Evolutionary conservation across 2,329 filamentous ascomycete genomes (phyloP).

Genomic region (Pseudopithomyces chartarum): DNA sequence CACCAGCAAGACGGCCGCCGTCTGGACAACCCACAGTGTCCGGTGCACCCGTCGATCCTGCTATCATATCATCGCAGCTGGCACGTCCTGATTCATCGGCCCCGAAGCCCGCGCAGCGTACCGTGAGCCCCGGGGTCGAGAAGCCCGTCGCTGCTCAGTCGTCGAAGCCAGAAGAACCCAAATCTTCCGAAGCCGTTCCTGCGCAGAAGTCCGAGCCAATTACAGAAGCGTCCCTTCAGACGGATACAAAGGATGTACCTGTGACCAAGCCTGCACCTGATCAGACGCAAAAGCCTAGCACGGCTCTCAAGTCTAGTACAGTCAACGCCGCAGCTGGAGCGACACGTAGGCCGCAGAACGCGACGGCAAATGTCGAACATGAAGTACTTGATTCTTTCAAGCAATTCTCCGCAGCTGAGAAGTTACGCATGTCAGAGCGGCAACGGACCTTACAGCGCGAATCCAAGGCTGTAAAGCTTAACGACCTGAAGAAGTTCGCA

Average conservation of each 20-base stretch:
- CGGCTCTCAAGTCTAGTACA: constrained; percentile 29
- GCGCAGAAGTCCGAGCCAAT: constrained; percentile 18
- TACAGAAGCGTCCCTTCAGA: constrained; percentile 22
- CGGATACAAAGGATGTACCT: constrained; percentile 23
- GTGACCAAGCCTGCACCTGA: constrained; percentile 27
- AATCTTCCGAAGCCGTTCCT: constrained; percentile 17
- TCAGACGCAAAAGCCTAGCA: constrained; percentile 34
- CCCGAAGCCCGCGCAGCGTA: constrained; percentile 28
- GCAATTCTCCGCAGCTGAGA: constrained; percentile 66
- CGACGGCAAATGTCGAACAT: constrained; percentile 64
- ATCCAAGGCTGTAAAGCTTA: constrained; percentile 91
- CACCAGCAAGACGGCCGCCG: constrained; percentile 83
- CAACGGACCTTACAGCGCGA: constrained; percentile 60
- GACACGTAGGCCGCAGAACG: constrained; percentile 53
- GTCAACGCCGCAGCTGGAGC: constrained; percentile 23
- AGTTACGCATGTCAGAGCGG: constrained; percentile 63
- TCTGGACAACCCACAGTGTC: constrained; percentile 73
- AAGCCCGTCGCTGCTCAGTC: constrained; percentile 24
- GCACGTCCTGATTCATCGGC: constrained; percentile 52
- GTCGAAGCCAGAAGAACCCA: constrained; percentile 15
- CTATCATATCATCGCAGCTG: constrained; percentile 88
- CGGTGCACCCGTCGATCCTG: constrained; percentile 80
- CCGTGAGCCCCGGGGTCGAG: constrained; percentile 27
- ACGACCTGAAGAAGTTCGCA: constrained; percentile 94
- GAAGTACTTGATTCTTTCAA: constrained; percentile 68